Base-by-base conservation (phyloP, 441 rosid species). In the Gossypium davidsonii region DNA sequence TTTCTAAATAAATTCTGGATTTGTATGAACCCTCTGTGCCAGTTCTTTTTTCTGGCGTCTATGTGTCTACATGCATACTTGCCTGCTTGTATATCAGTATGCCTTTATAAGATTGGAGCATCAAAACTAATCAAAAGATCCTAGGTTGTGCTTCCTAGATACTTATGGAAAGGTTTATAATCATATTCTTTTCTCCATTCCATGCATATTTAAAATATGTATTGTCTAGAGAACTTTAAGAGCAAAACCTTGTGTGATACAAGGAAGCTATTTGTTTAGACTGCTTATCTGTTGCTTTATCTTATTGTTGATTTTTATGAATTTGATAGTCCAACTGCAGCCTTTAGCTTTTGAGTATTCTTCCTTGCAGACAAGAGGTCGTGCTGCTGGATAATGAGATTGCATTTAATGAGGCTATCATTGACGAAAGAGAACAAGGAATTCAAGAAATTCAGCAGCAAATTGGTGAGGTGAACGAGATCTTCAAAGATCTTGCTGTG, bases 381-480 rank as follows among this genome's bases (percentile, higher is more conserved):
- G 34, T 94, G 46, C 81, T 90, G 58, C 74, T 94, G 81, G 97
- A 94, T 84, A 94, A 94, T 31, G 98, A 94, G 85, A 85, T 94
- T 68, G 85, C 86, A 64, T 94, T 94, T 77, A 92, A 94, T 20
- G 98, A 89, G 49, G 97, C 97, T 48, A 79, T 94, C 52, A 90
- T 94, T 14, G 97, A 94, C 69, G 98, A 94, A 85, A 88, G 98
- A 78, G 97, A 92, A 60, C 95, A 88, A 44, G 98, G 97, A 53
- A 89, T 92, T 78, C 91, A 89, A 60, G 97, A 94, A 81, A 89
- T 94, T 64, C 97, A 94, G 83, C 84, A 73, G 71, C 97, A 92
- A 76, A 92, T 94, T 77, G 97, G 97, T 12, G 97, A 92, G 84
- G 98, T 92, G 77, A 94, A 94, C 14, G 98, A 88, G 76, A 89